A percentile compares a stretch with the other conserved stretches of the same genome.
phyloP scores from a whole-genome alignment of 768 basidiomycete genomes.

The Pleurotus tuoliensis region DNA sequence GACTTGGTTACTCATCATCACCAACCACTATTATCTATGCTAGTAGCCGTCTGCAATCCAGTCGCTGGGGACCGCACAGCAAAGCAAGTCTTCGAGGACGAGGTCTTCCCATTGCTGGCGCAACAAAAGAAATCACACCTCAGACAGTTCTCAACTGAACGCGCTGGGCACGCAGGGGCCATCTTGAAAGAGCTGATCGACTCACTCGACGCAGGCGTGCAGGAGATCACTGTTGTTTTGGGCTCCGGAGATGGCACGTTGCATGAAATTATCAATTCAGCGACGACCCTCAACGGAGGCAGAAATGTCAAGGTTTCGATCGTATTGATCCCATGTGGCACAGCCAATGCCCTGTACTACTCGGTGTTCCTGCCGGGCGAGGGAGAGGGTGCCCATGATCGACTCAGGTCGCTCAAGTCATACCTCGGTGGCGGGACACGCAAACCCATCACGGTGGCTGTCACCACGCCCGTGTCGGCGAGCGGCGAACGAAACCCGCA shows the following conservation, averaged over 20 bases:
- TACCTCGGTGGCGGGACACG: conserved; percentile 36
- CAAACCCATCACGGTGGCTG: conserved; percentile 50
- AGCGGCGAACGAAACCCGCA: conserved; percentile 19
- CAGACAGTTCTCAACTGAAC: conserved; percentile 43
- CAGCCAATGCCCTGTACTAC: conserved; percentile 89
- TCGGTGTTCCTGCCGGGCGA: conserved; percentile 61
- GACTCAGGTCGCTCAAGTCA: conserved; percentile 52
- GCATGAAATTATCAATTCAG: conserved; percentile 77
- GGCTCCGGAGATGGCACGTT: conserved; percentile 91
- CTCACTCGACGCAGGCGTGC: conserved; percentile 14
- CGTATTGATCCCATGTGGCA: conserved; percentile 71
- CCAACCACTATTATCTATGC: neutral
- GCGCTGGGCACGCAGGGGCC: conserved; percentile 51
- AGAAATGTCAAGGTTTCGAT: conserved; percentile 31
- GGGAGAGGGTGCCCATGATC: conserved; percentile 30
- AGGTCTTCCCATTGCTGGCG: conserved; percentile 63
- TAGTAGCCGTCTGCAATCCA: conserved; percentile 75
- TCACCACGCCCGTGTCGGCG: conserved; percentile 39
- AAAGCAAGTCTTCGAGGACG: conserved; percentile 47
- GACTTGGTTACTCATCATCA: neutral
- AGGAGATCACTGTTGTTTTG: conserved; percentile 47
- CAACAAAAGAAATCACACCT: conserved; percentile 34
- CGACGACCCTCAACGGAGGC: conserved; percentile 28
- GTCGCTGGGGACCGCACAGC: conserved; percentile 61
- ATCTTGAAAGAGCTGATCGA: conserved; percentile 39